phyloP scores from a whole-genome alignment of 108 stramenopile genomes.

The Conticribra weissflogii region DNA sequence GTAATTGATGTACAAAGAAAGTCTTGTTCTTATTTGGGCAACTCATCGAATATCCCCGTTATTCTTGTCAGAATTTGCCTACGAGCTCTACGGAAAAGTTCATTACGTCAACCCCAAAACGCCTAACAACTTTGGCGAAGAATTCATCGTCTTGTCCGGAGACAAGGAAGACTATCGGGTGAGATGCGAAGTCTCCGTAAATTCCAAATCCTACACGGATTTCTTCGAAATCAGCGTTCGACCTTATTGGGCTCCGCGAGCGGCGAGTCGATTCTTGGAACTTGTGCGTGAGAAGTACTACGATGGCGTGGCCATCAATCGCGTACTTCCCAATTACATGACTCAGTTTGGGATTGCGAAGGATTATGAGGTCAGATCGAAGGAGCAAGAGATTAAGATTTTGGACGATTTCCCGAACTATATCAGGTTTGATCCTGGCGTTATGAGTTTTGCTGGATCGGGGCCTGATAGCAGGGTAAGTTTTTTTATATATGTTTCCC shows the following conservation, averaged over 20 bases:
- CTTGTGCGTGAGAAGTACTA: slow-evolving; percentile 49
- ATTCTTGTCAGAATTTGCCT: neutral
- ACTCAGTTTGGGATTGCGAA: slow-evolving; percentile 65
- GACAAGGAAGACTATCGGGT: slow-evolving; percentile 20
- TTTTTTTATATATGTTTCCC: no score
- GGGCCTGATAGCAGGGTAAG: slow-evolving; percentile 73
- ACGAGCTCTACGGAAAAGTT: neutral
- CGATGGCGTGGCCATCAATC: slow-evolving; percentile 53
- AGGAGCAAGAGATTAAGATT: slow-evolving; percentile 21
- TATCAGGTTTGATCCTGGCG: slow-evolving; percentile 40
- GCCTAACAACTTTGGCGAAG: slow-evolving; percentile 19
- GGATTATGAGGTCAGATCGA: slow-evolving; percentile 16
- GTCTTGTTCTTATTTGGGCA: neutral
- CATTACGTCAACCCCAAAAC: slow-evolving; percentile 20
- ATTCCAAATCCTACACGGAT: slow-evolving; percentile 1
- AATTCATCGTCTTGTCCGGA: slow-evolving; percentile 16
- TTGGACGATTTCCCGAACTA: slow-evolving; percentile 35
- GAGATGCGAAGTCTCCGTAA: slow-evolving; percentile 30
- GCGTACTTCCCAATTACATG: slow-evolving; percentile 33
- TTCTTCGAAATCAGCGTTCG: slow-evolving; percentile 38
- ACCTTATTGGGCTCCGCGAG: slow-evolving; percentile 49
- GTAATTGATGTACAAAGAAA: neutral
- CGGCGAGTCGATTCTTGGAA: slow-evolving; percentile 40
- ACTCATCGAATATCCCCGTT: neutral
- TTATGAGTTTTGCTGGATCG: slow-evolving; percentile 52